These are phyloP conservation scores for Aspergillus spinulosporus DNA, from an alignment of 2,329 filamentous ascomycete genomes.

Conservation along the genomic window DNA sequence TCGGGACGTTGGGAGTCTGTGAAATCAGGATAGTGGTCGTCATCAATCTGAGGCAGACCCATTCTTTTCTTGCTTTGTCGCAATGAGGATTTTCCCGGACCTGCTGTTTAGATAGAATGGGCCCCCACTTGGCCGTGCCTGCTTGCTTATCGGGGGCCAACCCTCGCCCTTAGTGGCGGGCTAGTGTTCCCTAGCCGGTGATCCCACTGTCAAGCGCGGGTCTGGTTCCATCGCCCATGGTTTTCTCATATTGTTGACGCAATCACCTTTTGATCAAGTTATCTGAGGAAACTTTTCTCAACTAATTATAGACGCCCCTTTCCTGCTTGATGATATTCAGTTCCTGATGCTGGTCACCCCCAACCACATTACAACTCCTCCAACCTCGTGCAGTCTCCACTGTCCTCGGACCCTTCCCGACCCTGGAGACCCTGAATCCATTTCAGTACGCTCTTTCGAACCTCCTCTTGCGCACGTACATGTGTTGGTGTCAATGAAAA, in stretches of 20 bases:
- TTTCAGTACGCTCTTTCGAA: slow-evolving; percentile 1
- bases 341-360: slow-evolving; percentile 3
- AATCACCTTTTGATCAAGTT: slow-evolving; percentile 10
- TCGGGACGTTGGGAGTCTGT: neutral
- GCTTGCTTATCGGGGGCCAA: slow-evolving; percentile 1
- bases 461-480: neutral
- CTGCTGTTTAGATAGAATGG: neutral
- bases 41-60: slow-evolving; percentile 5
- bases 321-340: neutral
- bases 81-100: slow-evolving; percentile 6
- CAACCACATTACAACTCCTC: slow-evolving; percentile 5
- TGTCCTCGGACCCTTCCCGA: neutral
- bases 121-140: neutral
- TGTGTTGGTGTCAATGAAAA: slow-evolving; percentile 10
- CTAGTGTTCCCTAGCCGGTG: slow-evolving; percentile 4
- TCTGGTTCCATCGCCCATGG: slow-evolving; percentile 3
- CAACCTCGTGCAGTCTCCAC: neutral
- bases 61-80: slow-evolving; percentile 5
- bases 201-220: slow-evolving; percentile 6
- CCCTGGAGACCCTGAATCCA: slow-evolving; percentile 1
- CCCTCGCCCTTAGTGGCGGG: neutral
- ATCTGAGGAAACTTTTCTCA: neutral
- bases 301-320: slow-evolving; percentile 1
- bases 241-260: slow-evolving; percentile 18
- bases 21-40: neutral